Evolutionary conservation across 2,329 filamentous ascomycete genomes (phyloP).

Genomic region (Penicillium sclerotiorum): DNA sequence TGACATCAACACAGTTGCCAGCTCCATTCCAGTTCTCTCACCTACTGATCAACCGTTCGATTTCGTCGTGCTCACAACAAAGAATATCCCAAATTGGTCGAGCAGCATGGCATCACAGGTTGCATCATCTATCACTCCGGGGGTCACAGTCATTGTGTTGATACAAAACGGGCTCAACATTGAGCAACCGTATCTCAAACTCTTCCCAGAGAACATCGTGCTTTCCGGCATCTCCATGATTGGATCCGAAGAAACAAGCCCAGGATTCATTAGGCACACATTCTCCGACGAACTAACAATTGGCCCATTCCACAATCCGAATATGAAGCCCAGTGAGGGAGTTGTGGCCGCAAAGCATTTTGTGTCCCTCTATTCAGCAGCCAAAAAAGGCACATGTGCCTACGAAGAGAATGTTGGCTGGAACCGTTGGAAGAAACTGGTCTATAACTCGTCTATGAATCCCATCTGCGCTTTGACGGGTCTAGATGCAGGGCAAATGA

Average conservation of each 20-base stretch:
- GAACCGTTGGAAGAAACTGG: conserved; percentile 43
- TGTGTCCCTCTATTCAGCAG: conserved; percentile 50
- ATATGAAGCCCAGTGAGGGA: conserved; percentile 17
- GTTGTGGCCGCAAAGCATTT: conserved; percentile 38
- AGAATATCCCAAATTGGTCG: conserved; percentile 58
- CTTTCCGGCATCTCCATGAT: conserved; percentile 58
- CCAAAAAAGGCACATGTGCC: conserved; percentile 47
- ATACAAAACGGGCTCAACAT: conserved; percentile 67
- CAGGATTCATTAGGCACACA: conserved; percentile 56
- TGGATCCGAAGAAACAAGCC: conserved; percentile 51
- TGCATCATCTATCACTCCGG: conserved; percentile 53
- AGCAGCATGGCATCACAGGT: conserved; percentile 50
- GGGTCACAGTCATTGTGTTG: conserved; percentile 57
- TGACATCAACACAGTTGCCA: conserved; percentile 42
- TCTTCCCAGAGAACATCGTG: conserved; percentile 55
- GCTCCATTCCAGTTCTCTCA: conserved; percentile 51
- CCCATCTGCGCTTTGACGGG: conserved; percentile 55
- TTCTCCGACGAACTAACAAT: conserved; percentile 54
- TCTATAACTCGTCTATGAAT: conserved; percentile 57
- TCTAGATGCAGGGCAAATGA: conserved; percentile 55
- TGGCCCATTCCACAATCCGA: conserved; percentile 49
- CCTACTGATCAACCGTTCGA: conserved; percentile 45
- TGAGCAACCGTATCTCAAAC: conserved; percentile 54
- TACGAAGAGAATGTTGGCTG: conserved; percentile 37
- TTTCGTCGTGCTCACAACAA: conserved; percentile 61